Base-by-base conservation (phyloP, 1,284 basidiomycete genomes). In the Neotropicomus parvogracilis region DNA sequence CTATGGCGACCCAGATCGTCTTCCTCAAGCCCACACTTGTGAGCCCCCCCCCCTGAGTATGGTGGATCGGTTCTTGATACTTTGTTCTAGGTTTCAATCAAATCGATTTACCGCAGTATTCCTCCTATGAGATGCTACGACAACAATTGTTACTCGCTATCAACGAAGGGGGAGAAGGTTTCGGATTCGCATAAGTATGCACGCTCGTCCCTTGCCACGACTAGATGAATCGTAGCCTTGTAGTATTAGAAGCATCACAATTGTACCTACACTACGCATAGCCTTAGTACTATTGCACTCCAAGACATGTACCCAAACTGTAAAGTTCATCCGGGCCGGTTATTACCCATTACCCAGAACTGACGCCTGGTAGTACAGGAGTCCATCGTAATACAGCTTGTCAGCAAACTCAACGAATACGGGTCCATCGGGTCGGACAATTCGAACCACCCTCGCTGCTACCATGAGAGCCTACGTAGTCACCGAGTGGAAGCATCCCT, bases 21-120 rank as follows among this genome's bases (percentile, higher is more conserved):
- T 95, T 53, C 91, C 91, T 34, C 89, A 91, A 59, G 91, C 92
- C 34, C 93, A 95, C 67, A 95, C 92, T 40, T 95, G 91, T 89
- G 66, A 62, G 80, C 61, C 32, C 13, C 14, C 32, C 13, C 14
- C 49, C 44, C 21, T 8, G 33, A 41, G 36, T 41, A 35, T 17
- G 54, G 54, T 31, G 44, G 55, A 53, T 19, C 31, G 7, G 39
- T 43, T 40, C 10, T 33, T 57, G 20, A 57, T 19, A 40, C 34
- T 40, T 39, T 28, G 41, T 26, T 53, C 0, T 50, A 88, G 85
- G 85, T 63, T 88, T 89, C 77, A 88, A 88, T 65, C 78, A 86
- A 74, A 93, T 95, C 52, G 89, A 95, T 61, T 75, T 97, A 43
- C 91, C 91, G 0, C 86, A 88, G 52, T 97, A 93, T 65, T 86